Percentiles rank a stretch among this genome's conserved stretches.
phyloP scores from a whole-genome alignment of 805 yeast genomes.

The Starmerella roubikii region DNA sequence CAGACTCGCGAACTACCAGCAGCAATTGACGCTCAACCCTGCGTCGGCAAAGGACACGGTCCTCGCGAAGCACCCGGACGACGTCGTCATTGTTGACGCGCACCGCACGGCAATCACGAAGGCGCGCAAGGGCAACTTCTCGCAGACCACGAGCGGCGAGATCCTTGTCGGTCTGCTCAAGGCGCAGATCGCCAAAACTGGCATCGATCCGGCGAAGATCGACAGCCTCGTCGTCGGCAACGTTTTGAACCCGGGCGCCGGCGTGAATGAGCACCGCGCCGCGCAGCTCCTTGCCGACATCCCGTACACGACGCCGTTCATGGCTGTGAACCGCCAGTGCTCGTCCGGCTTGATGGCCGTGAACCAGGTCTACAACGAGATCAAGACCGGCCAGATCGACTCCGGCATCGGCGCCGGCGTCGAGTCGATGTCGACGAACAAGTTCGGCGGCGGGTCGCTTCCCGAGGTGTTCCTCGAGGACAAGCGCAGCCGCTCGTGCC shows the following conservation, averaged over 20 bases:
- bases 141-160: conserved; percentile 72
- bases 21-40: conserved; percentile 24
- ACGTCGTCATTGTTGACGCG: conserved; percentile 82
- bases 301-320: conserved; percentile 64
- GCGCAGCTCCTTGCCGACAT: conserved; percentile 84
- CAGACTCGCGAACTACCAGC: conserved; percentile 24
- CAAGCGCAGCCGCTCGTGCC: conserved; percentile 52
- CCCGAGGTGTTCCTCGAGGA: conserved; percentile 33
- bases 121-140: conserved; percentile 78
- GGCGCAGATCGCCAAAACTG: conserved; percentile 43
- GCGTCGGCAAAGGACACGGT: conserved; percentile 27
- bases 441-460: conserved; percentile 51
- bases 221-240: conserved; percentile 87
- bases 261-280: conserved; percentile 45
- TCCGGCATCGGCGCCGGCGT: conserved; percentile 88
- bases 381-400: conserved; percentile 73
- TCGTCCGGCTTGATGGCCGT: conserved; percentile 87
- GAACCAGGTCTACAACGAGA: conserved; percentile 37
- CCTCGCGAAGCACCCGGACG: conserved; percentile 56
- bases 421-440: conserved; percentile 83
- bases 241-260: conserved; percentile 84
- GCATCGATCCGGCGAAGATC: conserved; percentile 42
- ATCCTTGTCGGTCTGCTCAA: conserved; percentile 50
- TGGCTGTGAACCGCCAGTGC: conserved; percentile 88
- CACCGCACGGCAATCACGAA: conserved; percentile 81